These are phyloP conservation scores for Coriaria nepalensis DNA, from an alignment of 306 rosid genomes.

Conservation along the genomic window DNA sequence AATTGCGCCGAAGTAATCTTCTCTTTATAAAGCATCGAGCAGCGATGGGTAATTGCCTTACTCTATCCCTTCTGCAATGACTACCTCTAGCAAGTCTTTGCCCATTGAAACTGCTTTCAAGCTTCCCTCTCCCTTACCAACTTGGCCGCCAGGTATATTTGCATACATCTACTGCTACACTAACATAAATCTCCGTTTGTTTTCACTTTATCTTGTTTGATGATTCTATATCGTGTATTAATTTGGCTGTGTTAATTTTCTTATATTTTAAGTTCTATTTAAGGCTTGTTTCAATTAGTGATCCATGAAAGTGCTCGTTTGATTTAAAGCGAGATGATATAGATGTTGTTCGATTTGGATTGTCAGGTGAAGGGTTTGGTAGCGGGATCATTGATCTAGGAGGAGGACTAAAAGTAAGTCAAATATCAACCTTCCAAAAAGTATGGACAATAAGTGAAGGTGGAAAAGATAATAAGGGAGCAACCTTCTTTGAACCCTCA, in stretches of 20 bases:
- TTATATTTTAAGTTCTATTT: too few species aligned
- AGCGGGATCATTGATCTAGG: slow-evolving; percentile 53
- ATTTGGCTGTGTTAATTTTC: too few species aligned
- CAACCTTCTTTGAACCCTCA: slow-evolving; percentile 51
- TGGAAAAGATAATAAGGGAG: slow-evolving; percentile 46
- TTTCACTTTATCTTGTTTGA: slow-evolving; percentile 1
- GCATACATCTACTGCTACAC: too few species aligned
- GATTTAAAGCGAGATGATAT: too few species aligned
- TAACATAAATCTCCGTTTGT: background rate
- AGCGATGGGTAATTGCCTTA: too few species aligned
- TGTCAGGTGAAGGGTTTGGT: slow-evolving; percentile 38
- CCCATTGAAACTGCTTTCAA: slow-evolving; percentile 41
- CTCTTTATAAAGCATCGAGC: too few species aligned
- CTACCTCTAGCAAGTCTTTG: slow-evolving; percentile 12
- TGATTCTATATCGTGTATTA: background rate
- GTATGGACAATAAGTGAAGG: slow-evolving; percentile 47
- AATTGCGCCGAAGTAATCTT: too few species aligned
- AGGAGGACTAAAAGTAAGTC: slow-evolving; percentile 46
- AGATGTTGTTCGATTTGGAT: too few species aligned
- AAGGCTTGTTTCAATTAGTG: too few species aligned
- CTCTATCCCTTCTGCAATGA: slow-evolving; percentile 20
- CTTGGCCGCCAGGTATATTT: slow-evolving; percentile 37
- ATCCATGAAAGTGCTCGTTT: too few species aligned
- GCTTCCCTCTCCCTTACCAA: slow-evolving; percentile 36
- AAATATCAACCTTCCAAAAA: slow-evolving; percentile 40